These are phyloP conservation scores for Lizanozyma gosingica DNA, from an alignment of 1,139 yeast genomes.

Conservation along the genomic window DNA sequence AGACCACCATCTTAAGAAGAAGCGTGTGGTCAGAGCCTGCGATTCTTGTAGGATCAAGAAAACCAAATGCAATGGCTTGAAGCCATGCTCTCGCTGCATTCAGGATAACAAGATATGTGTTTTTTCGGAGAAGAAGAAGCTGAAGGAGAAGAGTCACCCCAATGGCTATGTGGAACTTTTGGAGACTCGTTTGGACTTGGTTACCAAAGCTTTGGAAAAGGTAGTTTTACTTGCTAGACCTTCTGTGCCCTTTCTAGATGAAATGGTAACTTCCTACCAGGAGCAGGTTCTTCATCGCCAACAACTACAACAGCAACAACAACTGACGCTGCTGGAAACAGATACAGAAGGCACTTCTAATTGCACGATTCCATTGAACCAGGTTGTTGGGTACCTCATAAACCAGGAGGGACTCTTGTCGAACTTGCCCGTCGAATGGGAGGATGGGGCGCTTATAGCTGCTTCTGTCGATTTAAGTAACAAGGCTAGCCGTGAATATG, in stretches of 20 bases:
- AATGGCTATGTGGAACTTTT: constrained; percentile 61
- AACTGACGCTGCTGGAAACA: not conserved
- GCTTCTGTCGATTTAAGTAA: constrained; percentile 18
- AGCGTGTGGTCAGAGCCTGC: constrained; percentile 75
- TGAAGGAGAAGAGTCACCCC: constrained; percentile 54
- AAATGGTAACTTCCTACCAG: constrained; percentile 8
- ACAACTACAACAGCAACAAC: not conserved
- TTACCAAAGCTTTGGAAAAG: constrained; percentile 46
- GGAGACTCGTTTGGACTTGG: constrained; percentile 56
- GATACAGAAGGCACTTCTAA: constrained; percentile 3
- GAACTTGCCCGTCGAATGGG: constrained; percentile 38
- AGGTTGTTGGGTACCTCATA: constrained; percentile 37
- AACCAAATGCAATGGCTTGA: constrained; percentile 70
- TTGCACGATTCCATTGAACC: constrained; percentile 37
- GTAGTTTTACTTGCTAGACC: constrained; percentile 28
- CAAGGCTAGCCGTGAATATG: constrained; percentile 14
- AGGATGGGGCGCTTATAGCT: constrained; percentile 33
- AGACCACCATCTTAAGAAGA: constrained; percentile 30
- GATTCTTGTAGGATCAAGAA: constrained; percentile 71
- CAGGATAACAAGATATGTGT: constrained; percentile 69
- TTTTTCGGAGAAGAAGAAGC: constrained; percentile 58
- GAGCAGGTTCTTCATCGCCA: not conserved
- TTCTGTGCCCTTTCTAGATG: constrained; percentile 23
- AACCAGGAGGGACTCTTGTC: constrained; percentile 26
- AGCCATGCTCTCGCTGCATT: constrained; percentile 64